phyloP scores from a whole-genome alignment of 2,329 filamentous ascomycete species.

The Aspergillus phoenicis region DNA sequence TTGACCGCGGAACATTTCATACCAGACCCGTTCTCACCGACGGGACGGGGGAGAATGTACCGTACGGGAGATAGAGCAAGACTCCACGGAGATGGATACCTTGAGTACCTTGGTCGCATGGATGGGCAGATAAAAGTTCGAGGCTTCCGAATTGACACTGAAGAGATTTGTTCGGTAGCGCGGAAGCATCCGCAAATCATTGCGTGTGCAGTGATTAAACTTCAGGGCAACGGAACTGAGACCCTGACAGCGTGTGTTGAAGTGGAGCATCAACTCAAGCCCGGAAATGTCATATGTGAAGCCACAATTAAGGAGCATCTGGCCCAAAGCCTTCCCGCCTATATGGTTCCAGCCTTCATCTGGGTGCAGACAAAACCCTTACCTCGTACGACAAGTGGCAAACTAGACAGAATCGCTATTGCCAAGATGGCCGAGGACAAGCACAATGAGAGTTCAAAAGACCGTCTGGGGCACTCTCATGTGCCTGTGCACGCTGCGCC shows the following conservation, averaged over 20 bases:
- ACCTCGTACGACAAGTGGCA: slow-evolving; percentile 3
- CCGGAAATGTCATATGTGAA: neutral
- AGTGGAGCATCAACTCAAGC: neutral
- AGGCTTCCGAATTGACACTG: neutral
- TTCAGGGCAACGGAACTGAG: neutral
- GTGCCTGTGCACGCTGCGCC: neutral
- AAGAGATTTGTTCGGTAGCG: neutral
- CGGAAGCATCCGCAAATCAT: neutral
- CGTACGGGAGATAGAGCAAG: slow-evolving; percentile 7
- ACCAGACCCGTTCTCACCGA: neutral
- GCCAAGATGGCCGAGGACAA: neutral
- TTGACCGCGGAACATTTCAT: neutral
- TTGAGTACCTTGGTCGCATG: slow-evolving; percentile 7
- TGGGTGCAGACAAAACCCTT: neutral
- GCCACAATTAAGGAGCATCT: neutral
- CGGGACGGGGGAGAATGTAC: neutral
- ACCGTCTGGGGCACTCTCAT: too few relatives aligned
- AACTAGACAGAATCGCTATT: neutral
- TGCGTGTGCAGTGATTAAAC: neutral
- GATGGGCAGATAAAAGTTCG: slow-evolving; percentile 10
- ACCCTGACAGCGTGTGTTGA: neutral
- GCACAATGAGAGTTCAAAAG: neutral
- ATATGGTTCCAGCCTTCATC: slow-evolving; percentile 5
- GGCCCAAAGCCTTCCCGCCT: neutral
- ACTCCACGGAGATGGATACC: slow-evolving; percentile 1